These are phyloP conservation scores for Moelleriella libera DNA, from an alignment of 2,329 filamentous ascomycete species.

Conservation along the genomic window DNA sequence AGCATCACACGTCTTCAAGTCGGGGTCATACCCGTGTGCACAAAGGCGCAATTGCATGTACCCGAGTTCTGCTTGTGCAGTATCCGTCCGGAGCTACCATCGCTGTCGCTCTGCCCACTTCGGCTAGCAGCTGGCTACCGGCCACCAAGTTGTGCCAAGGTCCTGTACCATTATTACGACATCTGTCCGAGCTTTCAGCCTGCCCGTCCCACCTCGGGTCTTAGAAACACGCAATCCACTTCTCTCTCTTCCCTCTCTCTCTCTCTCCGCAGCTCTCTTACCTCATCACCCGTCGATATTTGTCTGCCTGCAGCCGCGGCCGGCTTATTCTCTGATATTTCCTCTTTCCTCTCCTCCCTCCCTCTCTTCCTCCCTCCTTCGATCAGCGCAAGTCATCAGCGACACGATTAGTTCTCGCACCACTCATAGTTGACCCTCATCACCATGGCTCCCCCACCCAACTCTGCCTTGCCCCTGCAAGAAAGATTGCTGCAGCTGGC, in stretches of 20 bases:
- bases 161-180: not conserved
- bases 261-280: not conserved
- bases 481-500: slow-evolving; percentile 67
- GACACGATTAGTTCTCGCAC: too few species aligned
- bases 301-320: not conserved
- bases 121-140: too few species aligned
- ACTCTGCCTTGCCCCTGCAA: slow-evolving; percentile 52
- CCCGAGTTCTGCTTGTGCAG: too few species aligned
- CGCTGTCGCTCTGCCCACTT: too few species aligned
- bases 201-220: not conserved
- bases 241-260: not conserved
- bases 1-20: too few species aligned
- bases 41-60: too few species aligned
- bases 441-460: slow-evolving; percentile 49
- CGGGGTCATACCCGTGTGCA: too few species aligned
- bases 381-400: too few species aligned
- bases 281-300: not conserved
- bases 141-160: not conserved
- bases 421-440: too few species aligned
- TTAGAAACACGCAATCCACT: not conserved
- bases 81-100: too few species aligned
- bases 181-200: not conserved
- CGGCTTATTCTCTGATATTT: not conserved
- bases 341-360: not conserved
- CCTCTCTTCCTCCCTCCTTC: not conserved